Base-by-base conservation (phyloP, 1,284 basidiomycete species). In the Phellinidium pouzarii region DNA sequence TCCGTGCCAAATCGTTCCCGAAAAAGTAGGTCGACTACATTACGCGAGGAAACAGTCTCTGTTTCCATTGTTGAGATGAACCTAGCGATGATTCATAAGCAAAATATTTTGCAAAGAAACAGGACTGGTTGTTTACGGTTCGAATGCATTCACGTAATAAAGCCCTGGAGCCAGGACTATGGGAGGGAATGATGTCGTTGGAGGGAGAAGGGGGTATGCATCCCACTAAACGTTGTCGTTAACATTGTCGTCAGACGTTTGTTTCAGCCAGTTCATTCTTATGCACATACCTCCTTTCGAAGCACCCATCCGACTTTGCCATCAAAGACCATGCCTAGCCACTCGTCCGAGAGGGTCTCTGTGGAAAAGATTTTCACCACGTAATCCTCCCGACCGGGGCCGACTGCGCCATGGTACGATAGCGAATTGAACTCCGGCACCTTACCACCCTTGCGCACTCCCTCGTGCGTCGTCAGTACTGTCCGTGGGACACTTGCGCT, bases 51-150 rank as follows among this genome's bases (percentile, higher is more conserved):
- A 37, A 96, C 70, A 0, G 90, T 94, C 66, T 91, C 84, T 0
- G 94, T 95, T 68, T 97, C 93, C 93, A 96, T 94, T 7, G 87
- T 87, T 11, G 83, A 87, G 44, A 90, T 85, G 61, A 88, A 76
- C 38, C 87, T 87, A 56, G 50, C 11, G 47, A 14, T 27, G 36
- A 55, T 40, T 23, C 34, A 52, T 31, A 20, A 40, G 41, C 27
- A 17, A 19, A n/a, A 22, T 43, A 57, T 43, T 49, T 52, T 41
- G 56, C n/a, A n/a, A n/a, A n/a, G n/a, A n/a, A n/a, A 53, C 9
- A 48, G 50, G 22, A 36, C 26, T 40, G 25, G 56, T 59, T 9
- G 79, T 80, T 66, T 69, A 85, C 74, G 85, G 83, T 69, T 97
- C 93, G 61, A 95, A 86, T 0, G 90, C 80, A 59, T 94, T 94